Base-by-base conservation (phyloP, 768 basidiomycete genomes). In the button mushroom (Agaricus bisporus) region DNA sequence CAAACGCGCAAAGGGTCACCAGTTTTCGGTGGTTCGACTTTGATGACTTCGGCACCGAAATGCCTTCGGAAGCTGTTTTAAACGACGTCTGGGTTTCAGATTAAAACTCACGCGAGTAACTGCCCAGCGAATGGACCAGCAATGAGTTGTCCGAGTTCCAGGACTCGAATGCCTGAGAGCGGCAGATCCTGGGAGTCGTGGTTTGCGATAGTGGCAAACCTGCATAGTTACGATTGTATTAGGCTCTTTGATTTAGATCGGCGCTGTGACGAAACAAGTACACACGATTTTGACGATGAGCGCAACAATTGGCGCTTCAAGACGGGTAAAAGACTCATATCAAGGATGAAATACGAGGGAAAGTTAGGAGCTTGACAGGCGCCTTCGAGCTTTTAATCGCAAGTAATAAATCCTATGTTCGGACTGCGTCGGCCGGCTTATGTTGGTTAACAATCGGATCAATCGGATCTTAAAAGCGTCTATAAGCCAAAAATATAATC, bases 111-210 rank as follows among this genome's bases (percentile, higher is more conserved):
- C 85, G 83, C 83, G 4, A 88, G 78, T 7, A 87, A 70, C 50
- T 88, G 86, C 1, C 85, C 85, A 20, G 81, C 83, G 64, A 87
- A 86, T 1, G 85, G 85, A 9, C 85, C 85, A 1, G 85, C 84
- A 54, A 87, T 83, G 17, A 86, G 70, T 56, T 88, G 85, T 0
- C 85, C 85, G 38, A 88, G 69, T 59, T 88, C 86, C 6, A 86
- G 68, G 6, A 87, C 80, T 8, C 83, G 80, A 35, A 86, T 66
- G 6, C 84, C 83, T 5, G 79, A 70, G 10, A 86, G 71, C 0
- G 85, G 85, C n/a, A 80, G 75, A 12, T 77, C 66, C 49, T 66
- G 61, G 49, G 55, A 46, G 10, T 41, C 59, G n/a, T 32, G 32
- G 32, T 55, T 52, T 37, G 54, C 46, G 57, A 54, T 54, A 28